A percentile compares a stretch with the other conserved stretches of the same genome.
Evolutionary conservation across 2,329 filamentous ascomycete species (phyloP).

Genomic region (Ascochyta fabae): DNA sequence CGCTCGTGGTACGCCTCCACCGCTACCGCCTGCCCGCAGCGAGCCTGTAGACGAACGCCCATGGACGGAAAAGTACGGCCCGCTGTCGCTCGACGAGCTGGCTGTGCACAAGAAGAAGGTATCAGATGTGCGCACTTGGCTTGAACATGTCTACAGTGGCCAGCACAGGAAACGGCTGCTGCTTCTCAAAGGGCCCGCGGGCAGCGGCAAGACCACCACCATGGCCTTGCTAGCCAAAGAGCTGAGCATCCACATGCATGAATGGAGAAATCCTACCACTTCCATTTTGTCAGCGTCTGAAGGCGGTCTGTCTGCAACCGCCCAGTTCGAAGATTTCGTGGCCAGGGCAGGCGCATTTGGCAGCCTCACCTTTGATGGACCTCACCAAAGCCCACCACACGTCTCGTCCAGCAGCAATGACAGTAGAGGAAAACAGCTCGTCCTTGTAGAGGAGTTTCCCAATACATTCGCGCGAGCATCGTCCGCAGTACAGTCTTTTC

Average conservation of each 20-base stretch:
- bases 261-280: constrained; percentile 86
- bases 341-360: constrained; percentile 80
- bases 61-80: constrained; percentile 87
- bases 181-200: constrained; percentile 87
- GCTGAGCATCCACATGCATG: constrained; percentile 78
- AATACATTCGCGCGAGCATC: constrained; percentile 57
- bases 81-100: constrained; percentile 77
- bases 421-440: constrained; percentile 47
- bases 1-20: constrained; percentile 37
- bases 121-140: constrained; percentile 81
- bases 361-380: constrained; percentile 63
- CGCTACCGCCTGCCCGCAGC: constrained; percentile 29
- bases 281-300: constrained; percentile 62
- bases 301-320: constrained; percentile 72
- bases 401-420: constrained; percentile 17
- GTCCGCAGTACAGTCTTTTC: constrained; percentile 61
- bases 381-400: constrained; percentile 19
- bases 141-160: constrained; percentile 75
- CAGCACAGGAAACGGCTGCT: constrained; percentile 70
- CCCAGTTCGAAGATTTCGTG: constrained; percentile 92
- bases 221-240: constrained; percentile 77
- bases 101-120: constrained; percentile 97
- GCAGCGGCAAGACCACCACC: constrained; percentile 91
- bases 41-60: constrained; percentile 67
- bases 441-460: constrained; percentile 59